Conservation (phyloP, 768 basidiomycete species). For the Naganishia antarctica region DNA sequence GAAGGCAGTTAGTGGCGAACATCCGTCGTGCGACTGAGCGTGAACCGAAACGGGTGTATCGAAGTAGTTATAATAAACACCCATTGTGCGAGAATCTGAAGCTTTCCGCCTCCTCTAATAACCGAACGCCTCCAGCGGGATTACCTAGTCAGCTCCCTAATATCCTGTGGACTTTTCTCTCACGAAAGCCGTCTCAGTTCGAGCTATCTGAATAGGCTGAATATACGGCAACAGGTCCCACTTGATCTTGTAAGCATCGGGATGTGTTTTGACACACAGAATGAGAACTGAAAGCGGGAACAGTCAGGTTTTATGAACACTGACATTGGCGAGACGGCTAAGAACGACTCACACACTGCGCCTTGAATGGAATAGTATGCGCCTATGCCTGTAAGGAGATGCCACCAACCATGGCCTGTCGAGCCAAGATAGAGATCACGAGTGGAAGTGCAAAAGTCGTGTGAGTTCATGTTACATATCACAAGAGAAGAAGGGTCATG, state of each 20-base stretch:
- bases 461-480: no score
- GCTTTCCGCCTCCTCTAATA: no score
- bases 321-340: neutral
- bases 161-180: neutral
- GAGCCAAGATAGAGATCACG: no score
- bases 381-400: slow-evolving; percentile 42
- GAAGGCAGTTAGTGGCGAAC: no score
- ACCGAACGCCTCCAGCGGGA: no score
- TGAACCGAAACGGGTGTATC: no score
- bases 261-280: slow-evolving; percentile 14
- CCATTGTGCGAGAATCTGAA: no score
- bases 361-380: slow-evolving; percentile 40
- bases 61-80: no score
- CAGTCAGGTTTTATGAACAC: neutral
- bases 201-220: neutral
- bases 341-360: slow-evolving; percentile 36
- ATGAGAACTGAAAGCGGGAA: slow-evolving; percentile 2
- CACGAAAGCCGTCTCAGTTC: neutral
- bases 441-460: neutral
- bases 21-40: no score
- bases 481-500: no score
- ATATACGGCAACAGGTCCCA: slow-evolving; percentile 15
- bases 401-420: slow-evolving; percentile 39
- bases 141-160: no score
- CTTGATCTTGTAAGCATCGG: slow-evolving; percentile 15